Percentiles rank a stretch among this genome's conserved stretches.
These are phyloP conservation scores for Amoebophrya sp. DNA, from an alignment of 169 alveolate species.

Conservation along the genomic window DNA sequence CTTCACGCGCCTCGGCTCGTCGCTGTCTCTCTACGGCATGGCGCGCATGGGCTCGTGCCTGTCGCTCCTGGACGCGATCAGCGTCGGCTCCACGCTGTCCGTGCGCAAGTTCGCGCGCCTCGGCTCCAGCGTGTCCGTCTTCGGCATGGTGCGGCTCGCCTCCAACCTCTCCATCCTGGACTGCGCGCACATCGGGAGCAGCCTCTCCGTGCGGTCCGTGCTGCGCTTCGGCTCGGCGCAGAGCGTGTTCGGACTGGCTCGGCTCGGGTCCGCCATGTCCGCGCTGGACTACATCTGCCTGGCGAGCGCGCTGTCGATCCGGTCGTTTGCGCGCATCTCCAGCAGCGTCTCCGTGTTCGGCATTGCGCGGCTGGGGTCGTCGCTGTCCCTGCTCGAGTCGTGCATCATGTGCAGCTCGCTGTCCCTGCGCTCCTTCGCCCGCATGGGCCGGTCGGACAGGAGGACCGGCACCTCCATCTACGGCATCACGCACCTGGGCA, in stretches of 20 bases:
- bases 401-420: not conserved
- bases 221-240: not conserved
- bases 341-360: not conserved
- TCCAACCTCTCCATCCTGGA: not conserved
- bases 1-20: not conserved
- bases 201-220: not conserved
- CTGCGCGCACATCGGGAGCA: not conserved
- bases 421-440: not conserved
- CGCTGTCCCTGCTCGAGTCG: not conserved
- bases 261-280: conserved; percentile 18
- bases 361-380: not conserved
- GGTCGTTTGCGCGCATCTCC: no score
- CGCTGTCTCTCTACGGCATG: not conserved
- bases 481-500: not conserved
- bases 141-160: not conserved
- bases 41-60: not conserved
- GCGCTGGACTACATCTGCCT: conserved; percentile 24
- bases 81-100: not conserved
- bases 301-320: no score
- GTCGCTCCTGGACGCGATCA: conserved; percentile 1
- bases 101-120: not conserved
- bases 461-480: not conserved
- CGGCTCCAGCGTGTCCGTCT: not conserved
- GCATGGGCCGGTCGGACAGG: not conserved
- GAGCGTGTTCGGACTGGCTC: conserved; percentile 10